These are phyloP conservation scores for Auriscalpium microsporum DNA, from an alignment of 768 basidiomycete species.

Conservation along the genomic window DNA sequence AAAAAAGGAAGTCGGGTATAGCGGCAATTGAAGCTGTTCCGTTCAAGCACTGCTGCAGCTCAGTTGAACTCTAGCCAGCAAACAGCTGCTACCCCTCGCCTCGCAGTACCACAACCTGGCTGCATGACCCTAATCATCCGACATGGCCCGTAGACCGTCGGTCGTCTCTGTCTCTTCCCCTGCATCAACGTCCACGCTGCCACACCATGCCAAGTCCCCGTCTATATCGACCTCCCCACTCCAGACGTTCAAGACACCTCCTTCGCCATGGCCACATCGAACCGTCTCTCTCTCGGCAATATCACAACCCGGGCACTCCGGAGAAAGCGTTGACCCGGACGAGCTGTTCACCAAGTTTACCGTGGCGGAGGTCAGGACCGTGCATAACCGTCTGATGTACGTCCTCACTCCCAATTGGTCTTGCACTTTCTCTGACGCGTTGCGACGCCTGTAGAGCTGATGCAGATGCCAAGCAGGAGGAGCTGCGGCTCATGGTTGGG, in stretches of 20 bases:
- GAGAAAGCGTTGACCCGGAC: conserved; percentile 46
- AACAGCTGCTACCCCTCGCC: neutral
- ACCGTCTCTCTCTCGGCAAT: neutral
- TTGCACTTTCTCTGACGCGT: neutral
- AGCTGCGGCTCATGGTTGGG: conserved; percentile 87
- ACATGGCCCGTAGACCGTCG: conserved; percentile 35
- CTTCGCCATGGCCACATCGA: conserved; percentile 11
- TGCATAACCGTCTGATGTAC: conserved; percentile 65
- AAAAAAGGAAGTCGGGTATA: too few species aligned
- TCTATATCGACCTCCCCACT: conserved; percentile 3
- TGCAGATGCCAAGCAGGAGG: conserved; percentile 82
- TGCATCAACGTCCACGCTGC: conserved; percentile 9
- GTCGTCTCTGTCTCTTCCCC: conserved; percentile 24
- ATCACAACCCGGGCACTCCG: neutral
- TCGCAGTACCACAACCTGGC: neutral
- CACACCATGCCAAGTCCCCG: neutral
- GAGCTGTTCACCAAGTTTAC: conserved; percentile 65
- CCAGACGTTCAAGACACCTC: conserved; percentile 4
- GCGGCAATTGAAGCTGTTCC: too few species aligned
- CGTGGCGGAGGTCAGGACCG: conserved; percentile 59
- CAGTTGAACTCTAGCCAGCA: too few species aligned
- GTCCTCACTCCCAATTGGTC: neutral
- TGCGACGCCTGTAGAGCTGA: conserved; percentile 42
- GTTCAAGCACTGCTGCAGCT: too few species aligned
- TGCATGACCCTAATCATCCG: neutral